These are phyloP conservation scores for Conoideocrella luteorostrata DNA, from an alignment of 2,329 filamentous ascomycete genomes.

Conservation along the genomic window DNA sequence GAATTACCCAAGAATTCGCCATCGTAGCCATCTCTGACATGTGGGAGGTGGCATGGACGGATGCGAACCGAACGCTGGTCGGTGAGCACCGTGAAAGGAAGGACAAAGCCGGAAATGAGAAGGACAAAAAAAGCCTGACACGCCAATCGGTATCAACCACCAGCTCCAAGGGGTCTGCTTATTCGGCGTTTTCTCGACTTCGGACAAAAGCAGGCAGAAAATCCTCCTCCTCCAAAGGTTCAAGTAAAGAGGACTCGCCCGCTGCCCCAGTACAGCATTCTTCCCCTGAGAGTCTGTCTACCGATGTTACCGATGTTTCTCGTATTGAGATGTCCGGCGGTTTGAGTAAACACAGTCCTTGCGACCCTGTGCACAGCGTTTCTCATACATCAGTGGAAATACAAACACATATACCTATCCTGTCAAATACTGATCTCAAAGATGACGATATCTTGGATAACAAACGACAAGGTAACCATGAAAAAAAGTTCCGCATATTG, in stretches of 20 bases:
- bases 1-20: background rate
- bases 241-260: background rate
- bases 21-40: constrained; percentile 28
- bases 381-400: background rate
- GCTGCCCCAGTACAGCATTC: background rate
- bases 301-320: background rate
- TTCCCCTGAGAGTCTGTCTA: background rate
- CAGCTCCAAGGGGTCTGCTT: constrained; percentile 6
- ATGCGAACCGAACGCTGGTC: constrained; percentile 45
- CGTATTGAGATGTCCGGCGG: constrained; percentile 6
- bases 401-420: too few relatives aligned
- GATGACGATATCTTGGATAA: too few relatives aligned
- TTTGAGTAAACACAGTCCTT: background rate
- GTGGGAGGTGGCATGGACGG: constrained; percentile 56
- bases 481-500: too few relatives aligned
- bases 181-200: constrained; percentile 21
- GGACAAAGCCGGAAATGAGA: constrained; percentile 22
- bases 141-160: constrained; percentile 10
- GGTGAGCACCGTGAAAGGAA: constrained; percentile 47
- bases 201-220: constrained; percentile 14
- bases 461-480: too few relatives aligned
- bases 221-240: constrained; percentile 8
- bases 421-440: too few relatives aligned
- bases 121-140: constrained; percentile 4
- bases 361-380: background rate